phyloP scores from a whole-genome alignment of 2,329 filamentous ascomycete species.

The Colletotrichum costaricense region DNA sequence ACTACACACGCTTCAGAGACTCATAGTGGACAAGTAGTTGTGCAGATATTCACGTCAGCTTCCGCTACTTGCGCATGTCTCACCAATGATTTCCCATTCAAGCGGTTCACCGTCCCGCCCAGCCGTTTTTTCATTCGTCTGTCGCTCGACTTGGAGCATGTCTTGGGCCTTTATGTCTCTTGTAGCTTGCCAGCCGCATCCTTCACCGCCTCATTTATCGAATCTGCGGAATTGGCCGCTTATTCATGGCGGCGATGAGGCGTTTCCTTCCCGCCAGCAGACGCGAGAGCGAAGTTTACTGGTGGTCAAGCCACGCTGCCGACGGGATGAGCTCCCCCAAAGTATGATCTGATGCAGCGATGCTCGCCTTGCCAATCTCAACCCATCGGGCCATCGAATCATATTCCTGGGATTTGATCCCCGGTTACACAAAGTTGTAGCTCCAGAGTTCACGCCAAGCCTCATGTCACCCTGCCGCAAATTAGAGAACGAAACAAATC shows the following conservation, averaged over 20 bases:
- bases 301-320: not conserved
- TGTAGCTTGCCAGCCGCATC: not conserved
- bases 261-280: not conserved
- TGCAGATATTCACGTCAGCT: not conserved
- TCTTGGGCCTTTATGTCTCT: not conserved
- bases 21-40: not conserved
- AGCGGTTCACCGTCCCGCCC: constrained; percentile 31
- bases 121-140: constrained; percentile 18
- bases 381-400: not conserved
- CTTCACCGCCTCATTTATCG: not conserved
- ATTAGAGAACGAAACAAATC: not conserved
- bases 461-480: not conserved
- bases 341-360: not conserved
- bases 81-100: constrained; percentile 13
- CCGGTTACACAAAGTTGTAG: not conserved
- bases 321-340: not conserved
- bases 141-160: not conserved
- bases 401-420: not conserved
- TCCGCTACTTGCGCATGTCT: constrained; percentile 13
- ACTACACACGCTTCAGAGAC: not conserved
- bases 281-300: not conserved
- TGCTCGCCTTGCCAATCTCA: not conserved
- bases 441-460: not conserved
- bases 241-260: not conserved
- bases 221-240: not conserved